Conservation (phyloP, 176 grass and related monocot genomes). For the Musa schizocarpa region DNA sequence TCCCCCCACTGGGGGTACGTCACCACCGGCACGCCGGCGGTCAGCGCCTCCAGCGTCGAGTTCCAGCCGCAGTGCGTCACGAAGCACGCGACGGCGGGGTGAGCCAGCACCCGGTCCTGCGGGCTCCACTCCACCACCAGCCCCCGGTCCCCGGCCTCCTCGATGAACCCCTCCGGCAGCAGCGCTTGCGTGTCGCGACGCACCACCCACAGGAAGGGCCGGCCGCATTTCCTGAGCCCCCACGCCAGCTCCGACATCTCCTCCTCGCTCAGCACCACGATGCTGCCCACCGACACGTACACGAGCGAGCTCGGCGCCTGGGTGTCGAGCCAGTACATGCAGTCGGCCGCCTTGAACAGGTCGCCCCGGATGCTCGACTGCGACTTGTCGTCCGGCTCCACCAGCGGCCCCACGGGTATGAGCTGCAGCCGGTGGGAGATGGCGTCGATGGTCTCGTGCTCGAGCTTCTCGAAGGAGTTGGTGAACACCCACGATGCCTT, state of each 20-base stretch:
- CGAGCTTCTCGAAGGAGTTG: constrained; percentile 69
- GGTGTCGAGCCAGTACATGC: constrained; percentile 49
- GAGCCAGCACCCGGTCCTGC: constrained; percentile 59
- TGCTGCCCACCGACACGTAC: constrained; percentile 79
- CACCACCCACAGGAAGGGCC: constrained; percentile 80
- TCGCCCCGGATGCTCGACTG: constrained; percentile 38
- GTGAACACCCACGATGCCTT: constrained; percentile 48
- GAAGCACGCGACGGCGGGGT: constrained; percentile 52
- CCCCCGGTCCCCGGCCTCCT: constrained; percentile 24
- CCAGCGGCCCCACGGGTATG: constrained; percentile 53
- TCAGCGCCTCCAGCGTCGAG: constrained; percentile 64
- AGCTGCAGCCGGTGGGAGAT: constrained; percentile 26
- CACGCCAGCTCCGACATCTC: constrained; percentile 53
- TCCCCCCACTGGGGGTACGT: constrained; percentile 76
- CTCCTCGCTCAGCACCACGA: constrained; percentile 43
- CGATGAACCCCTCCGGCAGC: constrained; percentile 41
- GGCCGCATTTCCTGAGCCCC: constrained; percentile 31
- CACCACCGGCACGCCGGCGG: constrained; percentile 55
- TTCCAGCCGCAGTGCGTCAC: constrained; percentile 92
- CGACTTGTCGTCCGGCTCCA: constrained; percentile 29
- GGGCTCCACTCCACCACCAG: constrained; percentile 65
- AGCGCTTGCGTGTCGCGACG: constrained; percentile 24
- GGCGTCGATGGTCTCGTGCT: constrained; percentile 35
- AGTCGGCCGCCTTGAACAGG: constrained; percentile 38
- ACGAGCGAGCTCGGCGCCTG: constrained; percentile 41